Evolutionary conservation across 441 rosid genomes (phyloP).

Genomic region (Erodium moschatum): DNA sequence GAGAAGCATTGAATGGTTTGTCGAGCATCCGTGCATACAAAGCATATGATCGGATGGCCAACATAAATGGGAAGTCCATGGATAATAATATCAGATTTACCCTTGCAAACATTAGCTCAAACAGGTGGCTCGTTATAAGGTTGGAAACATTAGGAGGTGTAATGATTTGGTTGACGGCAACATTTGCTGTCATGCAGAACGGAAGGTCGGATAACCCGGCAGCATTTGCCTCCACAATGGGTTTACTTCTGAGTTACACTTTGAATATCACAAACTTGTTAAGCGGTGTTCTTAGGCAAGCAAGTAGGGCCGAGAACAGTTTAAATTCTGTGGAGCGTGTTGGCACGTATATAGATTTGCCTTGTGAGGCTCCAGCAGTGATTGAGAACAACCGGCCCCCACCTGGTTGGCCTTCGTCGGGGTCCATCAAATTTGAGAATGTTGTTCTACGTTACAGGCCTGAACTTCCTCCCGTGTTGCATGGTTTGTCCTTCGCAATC

Average conservation of each 20-base stretch:
- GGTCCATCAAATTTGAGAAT: slow-evolving; percentile 69
- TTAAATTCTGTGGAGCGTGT: slow-evolving; percentile 85
- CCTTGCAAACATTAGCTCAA: slow-evolving; percentile 59
- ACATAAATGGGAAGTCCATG: slow-evolving; percentile 72
- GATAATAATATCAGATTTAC: slow-evolving; percentile 78
- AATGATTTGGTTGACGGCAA: slow-evolving; percentile 90
- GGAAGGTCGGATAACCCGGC: slow-evolving; percentile 62
- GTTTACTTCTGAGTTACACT: slow-evolving; percentile 86
- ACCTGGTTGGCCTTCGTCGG: slow-evolving; percentile 91
- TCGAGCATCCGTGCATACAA: slow-evolving; percentile 80
- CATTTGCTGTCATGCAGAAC: slow-evolving; percentile 87
- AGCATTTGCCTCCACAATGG: slow-evolving; percentile 86
- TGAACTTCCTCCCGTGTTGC: slow-evolving; percentile 83
- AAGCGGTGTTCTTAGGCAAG: slow-evolving; percentile 74
- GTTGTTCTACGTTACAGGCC: slow-evolving; percentile 82
- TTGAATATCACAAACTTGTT: slow-evolving; percentile 67
- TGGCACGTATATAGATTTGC: slow-evolving; percentile 67
- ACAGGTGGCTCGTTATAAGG: slow-evolving; percentile 90
- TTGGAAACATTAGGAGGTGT: slow-evolving; percentile 82
- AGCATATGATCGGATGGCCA: slow-evolving; percentile 83
- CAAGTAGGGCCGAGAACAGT: slow-evolving; percentile 85
- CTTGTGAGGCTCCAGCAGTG: slow-evolving; percentile 72
- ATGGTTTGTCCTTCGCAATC: slow-evolving; percentile 60
- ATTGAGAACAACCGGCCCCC: slow-evolving; percentile 73
- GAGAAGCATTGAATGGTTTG: slow-evolving; percentile 85